These are phyloP conservation scores for Aureobasidium vineae DNA, from an alignment of 2,329 filamentous ascomycete species.

Conservation along the genomic window DNA sequence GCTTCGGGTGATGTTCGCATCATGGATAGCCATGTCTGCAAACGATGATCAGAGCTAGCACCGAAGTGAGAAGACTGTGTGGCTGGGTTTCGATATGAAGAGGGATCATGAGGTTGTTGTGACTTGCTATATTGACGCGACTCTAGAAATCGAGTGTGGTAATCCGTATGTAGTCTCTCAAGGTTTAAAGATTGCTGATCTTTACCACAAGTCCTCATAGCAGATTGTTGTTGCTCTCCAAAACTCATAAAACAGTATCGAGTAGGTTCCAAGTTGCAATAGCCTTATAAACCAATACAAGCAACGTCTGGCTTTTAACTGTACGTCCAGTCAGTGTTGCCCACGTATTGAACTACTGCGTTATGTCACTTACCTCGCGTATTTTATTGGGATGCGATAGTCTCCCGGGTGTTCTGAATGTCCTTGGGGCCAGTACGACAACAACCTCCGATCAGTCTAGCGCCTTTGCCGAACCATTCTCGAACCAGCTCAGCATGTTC, in stretches of 20 bases:
- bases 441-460: slow-evolving; percentile 48
- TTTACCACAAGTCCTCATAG: not conserved
- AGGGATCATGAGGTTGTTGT: not conserved
- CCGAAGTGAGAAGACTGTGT: not conserved
- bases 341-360: not conserved
- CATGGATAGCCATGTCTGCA: too few species aligned
- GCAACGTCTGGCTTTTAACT: not conserved
- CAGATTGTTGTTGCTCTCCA: not conserved
- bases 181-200: not conserved
- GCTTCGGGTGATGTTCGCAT: not conserved
- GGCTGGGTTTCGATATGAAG: not conserved
- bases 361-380: too few species aligned
- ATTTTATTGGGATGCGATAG: not conserved
- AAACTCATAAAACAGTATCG: not conserved
- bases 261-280: not conserved
- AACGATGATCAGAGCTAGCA: too few species aligned
- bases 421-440: slow-evolving; percentile 48
- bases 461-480: slow-evolving; percentile 42
- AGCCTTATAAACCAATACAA: not conserved
- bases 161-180: not conserved
- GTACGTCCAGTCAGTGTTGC: not conserved
- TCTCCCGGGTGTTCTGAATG: slow-evolving; percentile 38
- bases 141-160: not conserved
- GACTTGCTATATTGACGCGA: not conserved
- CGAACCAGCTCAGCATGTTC: slow-evolving; percentile 36